Percentiles rank a stretch among this genome's conserved stretches.
phyloP scores from a whole-genome alignment of 495 filamentous ascomycete genomes.

The Durotheca rogersii region DNA sequence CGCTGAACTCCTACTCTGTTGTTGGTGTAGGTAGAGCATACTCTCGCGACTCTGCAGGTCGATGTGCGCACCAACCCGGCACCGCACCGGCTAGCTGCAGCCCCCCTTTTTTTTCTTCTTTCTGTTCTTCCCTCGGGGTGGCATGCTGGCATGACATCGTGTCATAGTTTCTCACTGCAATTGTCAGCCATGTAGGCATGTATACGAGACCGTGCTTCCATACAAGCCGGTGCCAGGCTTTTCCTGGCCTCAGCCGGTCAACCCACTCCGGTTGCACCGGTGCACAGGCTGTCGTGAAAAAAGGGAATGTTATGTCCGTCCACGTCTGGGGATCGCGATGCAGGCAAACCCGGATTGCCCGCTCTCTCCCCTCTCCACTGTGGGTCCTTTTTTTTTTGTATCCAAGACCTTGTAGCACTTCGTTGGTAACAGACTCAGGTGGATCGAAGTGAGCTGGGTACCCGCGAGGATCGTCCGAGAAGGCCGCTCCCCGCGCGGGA shows the following conservation, averaged over 20 bases:
- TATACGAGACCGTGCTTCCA: conserved; percentile 20
- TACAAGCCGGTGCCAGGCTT: conserved; percentile 11
- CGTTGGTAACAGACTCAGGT: conserved; percentile 4
- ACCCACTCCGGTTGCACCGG: conserved; percentile 13
- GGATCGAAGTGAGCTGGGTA: background rate
- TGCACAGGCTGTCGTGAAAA: conserved; percentile 27
- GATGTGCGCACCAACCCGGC: conserved; percentile 10
- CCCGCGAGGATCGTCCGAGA: conserved; percentile 2
- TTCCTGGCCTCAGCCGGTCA: conserved; percentile 19
- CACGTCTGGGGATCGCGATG: conserved; percentile 13
- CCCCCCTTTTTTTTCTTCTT: too few relatives aligned
- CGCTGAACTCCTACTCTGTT: background rate
- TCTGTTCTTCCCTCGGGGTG: too few relatives aligned
- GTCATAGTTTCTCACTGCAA: too few relatives aligned
- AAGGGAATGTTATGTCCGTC: too few relatives aligned
- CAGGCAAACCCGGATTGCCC: conserved; percentile 16
- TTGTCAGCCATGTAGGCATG: too few relatives aligned
- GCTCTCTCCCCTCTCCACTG: conserved; percentile 13
- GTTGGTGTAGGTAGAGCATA: too few relatives aligned
- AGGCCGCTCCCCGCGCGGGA: conserved; percentile 5
- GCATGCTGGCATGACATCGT: conserved; percentile 13
- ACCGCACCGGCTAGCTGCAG: conserved; percentile 27
- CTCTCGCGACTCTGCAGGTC: conserved; percentile 5
- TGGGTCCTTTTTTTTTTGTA: too few relatives aligned
- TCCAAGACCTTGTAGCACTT: background rate